Evolutionary conservation across 192 early-diverging fungal species (phyloP).

Genomic region (Coemansia sp.): DNA sequence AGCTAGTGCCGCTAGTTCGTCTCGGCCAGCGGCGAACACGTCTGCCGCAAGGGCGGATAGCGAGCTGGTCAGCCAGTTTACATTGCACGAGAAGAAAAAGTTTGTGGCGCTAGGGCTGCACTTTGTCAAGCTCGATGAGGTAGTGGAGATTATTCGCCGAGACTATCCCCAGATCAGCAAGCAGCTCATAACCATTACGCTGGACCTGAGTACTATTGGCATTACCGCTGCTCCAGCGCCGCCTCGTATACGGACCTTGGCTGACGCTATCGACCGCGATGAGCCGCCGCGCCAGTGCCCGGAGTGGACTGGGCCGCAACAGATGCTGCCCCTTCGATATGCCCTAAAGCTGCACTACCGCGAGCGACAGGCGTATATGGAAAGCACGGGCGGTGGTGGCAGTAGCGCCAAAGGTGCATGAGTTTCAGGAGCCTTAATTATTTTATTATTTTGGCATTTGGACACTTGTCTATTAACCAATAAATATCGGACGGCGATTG

Average conservation of each 20-base stretch:
- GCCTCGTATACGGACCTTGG: constrained; percentile 7
- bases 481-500: no score
- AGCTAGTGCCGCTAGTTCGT: not conserved
- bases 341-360: constrained; percentile 49
- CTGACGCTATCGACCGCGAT: not conserved
- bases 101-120: constrained; percentile 64
- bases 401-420: no score
- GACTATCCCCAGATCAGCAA: constrained; percentile 69
- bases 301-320: constrained; percentile 45
- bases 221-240: not conserved
- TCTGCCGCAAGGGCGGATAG: constrained; percentile 6
- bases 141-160: constrained; percentile 62
- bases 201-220: constrained; percentile 60
- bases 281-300: constrained; percentile 3
- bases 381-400: not conserved
- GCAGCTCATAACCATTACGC: constrained; percentile 67
- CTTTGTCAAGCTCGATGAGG: constrained; percentile 69
- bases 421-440: no score
- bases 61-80: constrained; percentile 41
- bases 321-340: constrained; percentile 46
- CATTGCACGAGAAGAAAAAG: constrained; percentile 63
- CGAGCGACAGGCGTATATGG: constrained; percentile 1
- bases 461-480: no score
- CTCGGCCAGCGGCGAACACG: no score
- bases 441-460: no score